Conservation (phyloP, 2,329 filamentous ascomycete genomes). For the Macrophomina tecta region DNA sequence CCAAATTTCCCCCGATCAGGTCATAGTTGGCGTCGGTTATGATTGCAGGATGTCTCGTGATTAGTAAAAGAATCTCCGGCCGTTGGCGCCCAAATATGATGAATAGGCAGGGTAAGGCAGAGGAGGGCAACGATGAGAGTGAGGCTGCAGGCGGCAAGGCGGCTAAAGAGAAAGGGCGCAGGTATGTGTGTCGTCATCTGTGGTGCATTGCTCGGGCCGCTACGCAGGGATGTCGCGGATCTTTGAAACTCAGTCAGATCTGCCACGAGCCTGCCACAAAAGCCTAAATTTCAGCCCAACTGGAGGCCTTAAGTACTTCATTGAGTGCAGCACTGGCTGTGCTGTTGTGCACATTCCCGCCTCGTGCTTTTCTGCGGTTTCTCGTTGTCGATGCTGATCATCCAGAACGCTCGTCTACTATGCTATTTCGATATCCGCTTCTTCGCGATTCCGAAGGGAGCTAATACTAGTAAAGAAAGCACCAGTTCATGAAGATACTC, state of each 20-base stretch:
- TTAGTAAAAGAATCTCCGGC: not conserved
- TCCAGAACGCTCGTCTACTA: not conserved
- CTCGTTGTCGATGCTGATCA: not conserved
- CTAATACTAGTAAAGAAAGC: not conserved
- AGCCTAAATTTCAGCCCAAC: conserved; percentile 11
- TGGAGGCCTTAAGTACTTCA: not conserved
- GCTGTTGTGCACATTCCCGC: not conserved
- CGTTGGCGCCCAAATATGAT: not conserved
- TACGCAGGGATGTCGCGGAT: conserved; percentile 7
- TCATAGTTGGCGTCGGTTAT: not conserved
- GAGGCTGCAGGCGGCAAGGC: conserved; percentile 6
- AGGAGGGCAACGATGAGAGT: not conserved
- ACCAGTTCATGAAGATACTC: not conserved
- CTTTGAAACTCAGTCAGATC: not conserved
- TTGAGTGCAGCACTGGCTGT: not conserved
- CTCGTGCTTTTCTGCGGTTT: not conserved
- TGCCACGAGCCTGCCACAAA: not conserved
- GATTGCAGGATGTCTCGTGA: not conserved
- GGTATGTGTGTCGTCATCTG: not conserved
- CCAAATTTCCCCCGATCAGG: not conserved
- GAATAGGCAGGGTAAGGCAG: not conserved
- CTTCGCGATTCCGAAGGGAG: not conserved
- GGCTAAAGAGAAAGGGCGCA: not conserved
- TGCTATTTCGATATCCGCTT: not conserved
- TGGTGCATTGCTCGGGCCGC: conserved; percentile 10